Conservation (phyloP, 2,329 filamentous ascomycete species). For the Colletotrichum shisoi region DNA sequence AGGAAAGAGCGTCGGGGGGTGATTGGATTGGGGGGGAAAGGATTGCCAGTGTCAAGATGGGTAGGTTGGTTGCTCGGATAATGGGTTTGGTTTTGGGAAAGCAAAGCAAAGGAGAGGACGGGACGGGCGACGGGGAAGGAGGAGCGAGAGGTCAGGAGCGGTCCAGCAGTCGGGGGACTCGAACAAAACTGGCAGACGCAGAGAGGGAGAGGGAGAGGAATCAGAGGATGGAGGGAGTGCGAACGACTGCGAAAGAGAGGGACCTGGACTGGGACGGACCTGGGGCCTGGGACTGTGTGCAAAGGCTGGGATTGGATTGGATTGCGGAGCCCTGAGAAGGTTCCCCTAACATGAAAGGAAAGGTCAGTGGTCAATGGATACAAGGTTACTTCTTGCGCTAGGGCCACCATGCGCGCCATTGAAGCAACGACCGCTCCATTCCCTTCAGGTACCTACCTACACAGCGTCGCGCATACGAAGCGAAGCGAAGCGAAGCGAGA, state of each 20-base stretch:
- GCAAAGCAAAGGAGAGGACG: conserved; percentile 40
- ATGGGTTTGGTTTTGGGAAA: conserved; percentile 39
- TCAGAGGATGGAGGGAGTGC: background rate
- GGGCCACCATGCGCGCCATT: conserved; percentile 32
- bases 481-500: conserved; percentile 16
- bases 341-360: conserved; percentile 38
- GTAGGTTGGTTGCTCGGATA: conserved; percentile 37
- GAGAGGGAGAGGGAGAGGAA: background rate
- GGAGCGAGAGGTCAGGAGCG: conserved; percentile 21
- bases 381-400: conserved; percentile 34
- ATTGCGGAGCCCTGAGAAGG: conserved; percentile 36
- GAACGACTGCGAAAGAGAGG: conserved; percentile 1
- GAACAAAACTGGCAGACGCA: background rate
- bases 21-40: conserved; percentile 30
- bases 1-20: conserved; percentile 40
- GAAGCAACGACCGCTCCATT: conserved; percentile 24
- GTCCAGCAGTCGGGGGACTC: conserved; percentile 14
- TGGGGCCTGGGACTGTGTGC: conserved; percentile 1
- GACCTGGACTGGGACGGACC: conserved; percentile 1
- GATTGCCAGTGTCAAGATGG: conserved; percentile 36
- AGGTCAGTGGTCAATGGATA: conserved; percentile 27
- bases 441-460: background rate
- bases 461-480: background rate
- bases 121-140: conserved; percentile 33
- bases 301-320: conserved; percentile 29